Conservation (phyloP, 2,329 filamentous ascomycete genomes). For the Venturia pyrina region DNA sequence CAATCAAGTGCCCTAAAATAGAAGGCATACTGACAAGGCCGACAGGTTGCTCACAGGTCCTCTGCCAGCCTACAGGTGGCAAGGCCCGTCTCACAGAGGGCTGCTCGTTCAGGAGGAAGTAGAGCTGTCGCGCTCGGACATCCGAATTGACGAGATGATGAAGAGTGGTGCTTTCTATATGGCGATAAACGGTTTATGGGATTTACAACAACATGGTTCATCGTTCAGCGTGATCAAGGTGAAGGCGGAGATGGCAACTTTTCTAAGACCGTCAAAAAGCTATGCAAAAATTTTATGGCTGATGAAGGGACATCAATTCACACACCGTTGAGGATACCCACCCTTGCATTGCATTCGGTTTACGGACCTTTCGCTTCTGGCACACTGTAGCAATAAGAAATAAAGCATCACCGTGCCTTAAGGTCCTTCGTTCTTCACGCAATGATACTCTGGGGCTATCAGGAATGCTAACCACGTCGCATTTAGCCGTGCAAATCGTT, state of each 20-base stretch:
- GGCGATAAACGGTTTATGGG: slow-evolving; percentile 3
- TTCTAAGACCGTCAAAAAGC: slow-evolving; percentile 4
- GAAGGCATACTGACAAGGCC: slow-evolving; percentile 10
- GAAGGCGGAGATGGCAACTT: slow-evolving; percentile 5
- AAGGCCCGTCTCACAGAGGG: slow-evolving; percentile 99
- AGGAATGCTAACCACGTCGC: too few relatives aligned
- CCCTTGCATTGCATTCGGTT: slow-evolving; percentile 7
- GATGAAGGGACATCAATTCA: slow-evolving; percentile 3
- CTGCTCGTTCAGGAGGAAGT: slow-evolving; percentile 99
- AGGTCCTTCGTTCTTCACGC: fast-evolving
- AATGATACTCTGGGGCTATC: too few relatives aligned
- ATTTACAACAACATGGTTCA: slow-evolving; percentile 2
- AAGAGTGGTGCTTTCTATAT: background rate
- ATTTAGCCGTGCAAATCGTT: too few relatives aligned
- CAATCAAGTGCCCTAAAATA: background rate
- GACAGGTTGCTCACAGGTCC: slow-evolving; percentile 87
- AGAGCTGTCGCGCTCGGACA: slow-evolving; percentile 36
- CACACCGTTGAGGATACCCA: slow-evolving; percentile 9
- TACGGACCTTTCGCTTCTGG: slow-evolving; percentile 1
- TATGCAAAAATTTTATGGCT: background rate
- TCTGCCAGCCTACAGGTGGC: slow-evolving; percentile 98
- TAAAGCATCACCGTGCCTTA: slow-evolving; percentile 1
- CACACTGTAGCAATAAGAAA: slow-evolving; percentile 2
- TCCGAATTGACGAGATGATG: background rate
- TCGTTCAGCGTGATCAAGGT: slow-evolving; percentile 7